Conservation (phyloP, 495 filamentous ascomycete species). For the Talaromyces trachyspermus region DNA sequence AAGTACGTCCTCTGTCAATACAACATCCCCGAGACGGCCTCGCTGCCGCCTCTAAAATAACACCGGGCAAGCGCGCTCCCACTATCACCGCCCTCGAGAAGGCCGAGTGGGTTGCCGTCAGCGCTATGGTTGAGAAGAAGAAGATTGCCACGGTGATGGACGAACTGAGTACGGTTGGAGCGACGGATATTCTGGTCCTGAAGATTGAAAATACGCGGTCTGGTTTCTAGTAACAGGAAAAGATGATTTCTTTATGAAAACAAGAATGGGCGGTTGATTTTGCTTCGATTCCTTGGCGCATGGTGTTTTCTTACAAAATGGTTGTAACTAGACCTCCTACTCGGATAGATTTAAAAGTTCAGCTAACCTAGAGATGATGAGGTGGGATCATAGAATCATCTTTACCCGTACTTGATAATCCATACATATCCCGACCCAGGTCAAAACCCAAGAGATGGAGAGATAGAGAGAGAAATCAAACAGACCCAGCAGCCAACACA, state of each 20-base stretch:
- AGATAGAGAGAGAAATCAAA: conserved; percentile 10
- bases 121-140: conserved; percentile 90
- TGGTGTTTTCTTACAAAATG: no score
- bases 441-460: not conserved
- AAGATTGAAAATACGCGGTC: conserved; percentile 81
- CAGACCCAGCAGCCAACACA: conserved; percentile 28
- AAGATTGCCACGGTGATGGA: conserved; percentile 87
- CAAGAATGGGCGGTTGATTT: no score
- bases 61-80: conserved; percentile 90
- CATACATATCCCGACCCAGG: no score
- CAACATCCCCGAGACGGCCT: conserved; percentile 71
- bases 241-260: no score
- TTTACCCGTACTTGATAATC: no score
- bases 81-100: conserved; percentile 83
- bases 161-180: conserved; percentile 68
- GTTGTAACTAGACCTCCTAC: no score
- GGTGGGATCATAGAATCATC: no score
- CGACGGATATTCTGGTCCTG: conserved; percentile 79
- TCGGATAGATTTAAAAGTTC: no score
- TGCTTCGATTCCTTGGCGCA: no score
- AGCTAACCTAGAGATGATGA: no score
- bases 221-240: no score
- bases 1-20: conserved; percentile 93
- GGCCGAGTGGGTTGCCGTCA: conserved; percentile 87
- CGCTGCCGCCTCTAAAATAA: conserved; percentile 62